A percentile compares a stretch with the other conserved stretches of the same genome.
Evolutionary conservation across 179 eudicot species (phyloP).

Genomic region (Beta macrorhiza): DNA sequence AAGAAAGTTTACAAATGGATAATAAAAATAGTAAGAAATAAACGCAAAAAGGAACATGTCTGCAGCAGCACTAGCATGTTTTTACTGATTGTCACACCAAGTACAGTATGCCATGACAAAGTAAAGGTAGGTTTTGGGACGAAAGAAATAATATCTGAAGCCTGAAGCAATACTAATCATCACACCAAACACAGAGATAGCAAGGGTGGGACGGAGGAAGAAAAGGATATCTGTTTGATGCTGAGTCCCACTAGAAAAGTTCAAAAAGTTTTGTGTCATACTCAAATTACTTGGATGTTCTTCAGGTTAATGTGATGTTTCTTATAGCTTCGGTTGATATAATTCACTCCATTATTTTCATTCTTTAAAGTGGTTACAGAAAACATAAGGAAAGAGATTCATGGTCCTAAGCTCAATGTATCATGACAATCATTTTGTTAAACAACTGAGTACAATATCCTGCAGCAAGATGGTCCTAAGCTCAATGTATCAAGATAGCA

Average conservation of each 20-base stretch:
- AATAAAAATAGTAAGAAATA: background rate
- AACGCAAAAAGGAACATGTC: background rate
- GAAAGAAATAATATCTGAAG: background rate
- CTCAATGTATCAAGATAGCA: background rate
- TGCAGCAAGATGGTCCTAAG: background rate
- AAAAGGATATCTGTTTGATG: background rate
- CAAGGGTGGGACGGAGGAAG: background rate
- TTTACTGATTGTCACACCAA: constrained; percentile 11
- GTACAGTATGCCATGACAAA: constrained; percentile 6
- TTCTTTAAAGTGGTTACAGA: background rate
- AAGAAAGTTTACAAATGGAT: constrained; percentile 11
- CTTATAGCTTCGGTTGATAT: background rate
- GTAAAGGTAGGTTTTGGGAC: background rate
- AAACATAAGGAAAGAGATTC: background rate
- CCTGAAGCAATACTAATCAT: background rate
- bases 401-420: background rate
- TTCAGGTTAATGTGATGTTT: background rate
- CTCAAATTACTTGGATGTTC: background rate
- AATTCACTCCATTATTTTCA: background rate
- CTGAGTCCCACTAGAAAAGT: background rate
- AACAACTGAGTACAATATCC: background rate
- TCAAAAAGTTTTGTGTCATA: background rate
- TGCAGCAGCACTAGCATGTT: background rate
- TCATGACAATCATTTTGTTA: background rate
- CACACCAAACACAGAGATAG: background rate